Evolutionary conservation across 2,329 filamentous ascomycete species (phyloP).

Genomic region (Trichoderma atroviride): DNA sequence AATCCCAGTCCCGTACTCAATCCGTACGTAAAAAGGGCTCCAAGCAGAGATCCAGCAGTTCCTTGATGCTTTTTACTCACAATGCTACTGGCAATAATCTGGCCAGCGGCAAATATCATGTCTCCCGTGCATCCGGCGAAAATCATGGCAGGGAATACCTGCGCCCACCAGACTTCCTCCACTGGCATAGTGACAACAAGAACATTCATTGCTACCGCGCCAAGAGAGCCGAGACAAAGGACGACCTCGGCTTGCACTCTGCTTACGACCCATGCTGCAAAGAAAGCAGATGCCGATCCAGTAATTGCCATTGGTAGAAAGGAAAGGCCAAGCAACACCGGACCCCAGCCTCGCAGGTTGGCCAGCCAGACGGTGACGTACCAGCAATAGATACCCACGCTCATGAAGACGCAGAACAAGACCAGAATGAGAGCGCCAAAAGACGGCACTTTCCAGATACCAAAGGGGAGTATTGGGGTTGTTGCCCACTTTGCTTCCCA

Average conservation of each 20-base stretch:
- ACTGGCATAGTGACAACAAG: not conserved
- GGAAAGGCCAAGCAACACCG: not conserved
- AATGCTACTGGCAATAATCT: not conserved
- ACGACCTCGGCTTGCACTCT: not conserved
- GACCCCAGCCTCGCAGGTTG: not conserved
- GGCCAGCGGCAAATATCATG: constrained; percentile 10
- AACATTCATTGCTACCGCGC: not conserved
- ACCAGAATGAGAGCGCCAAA: not conserved
- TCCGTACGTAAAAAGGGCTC: not conserved
- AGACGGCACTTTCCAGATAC: not conserved
- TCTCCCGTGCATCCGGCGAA: constrained; percentile 3
- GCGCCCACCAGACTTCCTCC: not conserved
- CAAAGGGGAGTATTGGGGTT: not conserved
- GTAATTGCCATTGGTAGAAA: constrained; percentile 1
- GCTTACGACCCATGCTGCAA: not conserved
- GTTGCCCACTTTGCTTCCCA: constrained; percentile 1
- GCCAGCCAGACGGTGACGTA: not conserved
- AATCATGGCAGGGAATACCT: not conserved
- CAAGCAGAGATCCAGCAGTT: not conserved
- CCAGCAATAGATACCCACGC: not conserved
- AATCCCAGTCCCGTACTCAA: constrained; percentile 1
- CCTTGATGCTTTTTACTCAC: not conserved
- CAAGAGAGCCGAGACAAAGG: not conserved
- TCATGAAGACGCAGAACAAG: constrained; percentile 1
- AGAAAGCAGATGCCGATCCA: not conserved